Evolutionary conservation across 2,329 filamentous ascomycete species (phyloP).

Genomic region (Claviceps fusiformis): DNA sequence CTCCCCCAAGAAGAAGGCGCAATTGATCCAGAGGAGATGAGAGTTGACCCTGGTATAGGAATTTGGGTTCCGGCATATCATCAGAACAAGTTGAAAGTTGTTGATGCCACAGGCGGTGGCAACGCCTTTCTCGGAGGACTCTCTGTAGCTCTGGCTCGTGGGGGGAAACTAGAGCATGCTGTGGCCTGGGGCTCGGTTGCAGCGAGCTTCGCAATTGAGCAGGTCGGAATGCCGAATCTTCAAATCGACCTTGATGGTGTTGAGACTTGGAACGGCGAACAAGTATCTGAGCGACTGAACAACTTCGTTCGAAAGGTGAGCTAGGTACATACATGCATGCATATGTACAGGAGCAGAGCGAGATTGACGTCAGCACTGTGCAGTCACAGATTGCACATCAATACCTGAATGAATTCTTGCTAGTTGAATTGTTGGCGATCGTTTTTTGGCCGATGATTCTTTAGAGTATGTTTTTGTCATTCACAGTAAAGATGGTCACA

Average conservation of each 20-base stretch:
- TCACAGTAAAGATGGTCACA: not conserved
- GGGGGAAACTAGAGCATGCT: conserved; percentile 51
- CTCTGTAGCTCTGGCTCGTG: conserved; percentile 44
- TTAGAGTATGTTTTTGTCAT: not conserved
- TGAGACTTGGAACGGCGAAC: conserved; percentile 50
- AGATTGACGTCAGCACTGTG: not conserved
- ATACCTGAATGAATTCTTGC: not conserved
- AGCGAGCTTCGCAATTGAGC: conserved; percentile 88
- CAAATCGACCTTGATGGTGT: conserved; percentile 26
- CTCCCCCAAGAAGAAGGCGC: conserved; percentile 38
- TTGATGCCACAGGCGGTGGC: conserved; percentile 91
- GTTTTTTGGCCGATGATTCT: no score
- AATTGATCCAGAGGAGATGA: conserved; percentile 43
- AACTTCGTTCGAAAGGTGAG: conserved; percentile 25
- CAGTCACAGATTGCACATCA: not conserved
- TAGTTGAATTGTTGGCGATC: not conserved
- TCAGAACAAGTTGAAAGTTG: conserved; percentile 37
- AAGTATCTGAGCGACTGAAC: conserved; percentile 36
- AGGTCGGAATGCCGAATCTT: conserved; percentile 67
- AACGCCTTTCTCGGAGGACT: conserved; percentile 71
- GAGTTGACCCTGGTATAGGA: conserved; percentile 50
- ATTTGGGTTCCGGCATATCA: conserved; percentile 74
- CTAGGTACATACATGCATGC: not conserved
- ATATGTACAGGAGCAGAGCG: not conserved
- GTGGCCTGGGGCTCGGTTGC: conserved; percentile 67